Conservation (phyloP, 1,284 basidiomycete species). For the Abortiporus biennis region DNA sequence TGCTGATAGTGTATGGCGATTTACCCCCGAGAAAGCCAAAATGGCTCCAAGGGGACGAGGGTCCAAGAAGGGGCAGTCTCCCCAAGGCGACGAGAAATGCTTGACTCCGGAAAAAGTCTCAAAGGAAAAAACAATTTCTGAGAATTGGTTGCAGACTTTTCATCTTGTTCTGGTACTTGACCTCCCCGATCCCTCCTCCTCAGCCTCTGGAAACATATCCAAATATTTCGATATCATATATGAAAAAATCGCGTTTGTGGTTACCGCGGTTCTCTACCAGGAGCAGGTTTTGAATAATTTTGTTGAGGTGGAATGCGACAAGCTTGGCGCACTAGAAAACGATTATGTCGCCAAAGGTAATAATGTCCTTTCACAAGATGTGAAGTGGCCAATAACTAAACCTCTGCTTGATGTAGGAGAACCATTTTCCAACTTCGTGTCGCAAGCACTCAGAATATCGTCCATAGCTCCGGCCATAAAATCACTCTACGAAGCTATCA, state of each 20-base stretch:
- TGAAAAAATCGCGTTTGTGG: conserved; percentile 80
- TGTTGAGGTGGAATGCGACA: conserved; percentile 73
- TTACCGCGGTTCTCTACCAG: conserved; percentile 85
- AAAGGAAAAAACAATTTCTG: conserved; percentile 8
- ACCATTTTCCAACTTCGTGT: conserved; percentile 47
- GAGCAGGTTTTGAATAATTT: conserved; percentile 82
- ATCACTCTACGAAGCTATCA: conserved; percentile 69
- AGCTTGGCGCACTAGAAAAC: conserved; percentile 65
- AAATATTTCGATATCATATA: conserved; percentile 84
- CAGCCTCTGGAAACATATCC: conserved; percentile 65
- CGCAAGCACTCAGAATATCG: conserved; percentile 56
- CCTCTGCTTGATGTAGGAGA: conserved; percentile 34
- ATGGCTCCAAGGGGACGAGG: conserved; percentile 46
- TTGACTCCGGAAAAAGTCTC: conserved; percentile 18
- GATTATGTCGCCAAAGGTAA: conserved; percentile 55
- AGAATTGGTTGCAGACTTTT: conserved; percentile 70
- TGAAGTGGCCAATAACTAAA: background rate
- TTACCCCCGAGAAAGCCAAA: conserved; percentile 53
- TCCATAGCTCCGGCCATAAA: conserved; percentile 75
- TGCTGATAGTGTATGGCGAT: conserved; percentile 67
- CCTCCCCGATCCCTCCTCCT: conserved; percentile 82
- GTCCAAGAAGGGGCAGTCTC: conserved; percentile 34
- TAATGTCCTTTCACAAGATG: conserved; percentile 1
- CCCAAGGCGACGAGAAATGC: conserved; percentile 15
- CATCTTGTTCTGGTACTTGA: conserved; percentile 88